Conservation (phyloP, 2,329 filamentous ascomycete species). For the Penicillium brasilianum region DNA sequence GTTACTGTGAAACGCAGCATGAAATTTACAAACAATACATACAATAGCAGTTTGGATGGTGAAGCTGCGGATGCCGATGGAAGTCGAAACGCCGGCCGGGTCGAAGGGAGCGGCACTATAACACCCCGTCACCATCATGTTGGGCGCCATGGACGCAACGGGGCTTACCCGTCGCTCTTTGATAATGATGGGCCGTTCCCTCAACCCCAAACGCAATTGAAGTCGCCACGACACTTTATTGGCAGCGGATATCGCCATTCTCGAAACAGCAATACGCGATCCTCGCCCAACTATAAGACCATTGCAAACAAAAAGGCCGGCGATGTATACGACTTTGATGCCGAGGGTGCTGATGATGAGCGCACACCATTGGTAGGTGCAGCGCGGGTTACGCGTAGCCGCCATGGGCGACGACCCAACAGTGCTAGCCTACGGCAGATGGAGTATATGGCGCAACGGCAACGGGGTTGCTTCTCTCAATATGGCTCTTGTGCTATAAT, state of each 20-base stretch:
- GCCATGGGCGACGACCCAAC: slow-evolving; percentile 58
- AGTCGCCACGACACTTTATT: slow-evolving; percentile 61
- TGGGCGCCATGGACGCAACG: slow-evolving; percentile 75
- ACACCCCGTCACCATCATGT: slow-evolving; percentile 79
- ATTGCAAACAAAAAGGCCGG: slow-evolving; percentile 61
- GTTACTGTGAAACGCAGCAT: slow-evolving; percentile 84
- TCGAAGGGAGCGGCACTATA: slow-evolving; percentile 58
- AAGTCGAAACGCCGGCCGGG: slow-evolving; percentile 65
- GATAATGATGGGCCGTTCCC: slow-evolving; percentile 77
- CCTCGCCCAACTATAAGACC: slow-evolving; percentile 55
- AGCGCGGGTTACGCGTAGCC: slow-evolving; percentile 64
- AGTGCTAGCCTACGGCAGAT: slow-evolving; percentile 68
- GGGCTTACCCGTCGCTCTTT: slow-evolving; percentile 72
- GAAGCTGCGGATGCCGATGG: slow-evolving; percentile 71
- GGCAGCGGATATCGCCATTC: slow-evolving; percentile 65
- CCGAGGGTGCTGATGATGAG: slow-evolving; percentile 83
- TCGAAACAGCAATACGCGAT: slow-evolving; percentile 72
- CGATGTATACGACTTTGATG: slow-evolving; percentile 77
- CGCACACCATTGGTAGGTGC: slow-evolving; percentile 77
- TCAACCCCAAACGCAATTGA: slow-evolving; percentile 65
- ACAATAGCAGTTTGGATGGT: slow-evolving; percentile 66
- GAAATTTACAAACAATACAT: slow-evolving; percentile 88
- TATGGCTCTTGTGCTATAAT: slow-evolving; percentile 87
- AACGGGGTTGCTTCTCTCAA: slow-evolving; percentile 69
- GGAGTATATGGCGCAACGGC: slow-evolving; percentile 72